Evolutionary conservation across 345 rosid species (phyloP).

Genomic region (Corchorus olitorius): DNA sequence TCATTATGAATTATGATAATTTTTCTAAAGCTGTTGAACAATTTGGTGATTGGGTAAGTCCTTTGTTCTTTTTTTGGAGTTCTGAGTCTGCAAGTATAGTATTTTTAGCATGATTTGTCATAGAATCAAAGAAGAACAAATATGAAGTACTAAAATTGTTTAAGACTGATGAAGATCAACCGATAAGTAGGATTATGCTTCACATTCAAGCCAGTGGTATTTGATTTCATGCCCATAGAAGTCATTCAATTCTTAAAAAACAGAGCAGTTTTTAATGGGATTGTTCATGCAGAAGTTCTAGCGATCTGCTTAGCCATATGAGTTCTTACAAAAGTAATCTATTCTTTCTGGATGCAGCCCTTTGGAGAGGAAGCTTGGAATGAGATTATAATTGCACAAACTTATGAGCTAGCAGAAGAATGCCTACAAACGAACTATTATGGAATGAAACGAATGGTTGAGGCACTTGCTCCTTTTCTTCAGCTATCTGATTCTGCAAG

Average conservation of each 20-base stretch:
- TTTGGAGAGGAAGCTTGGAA: constrained; percentile 6
- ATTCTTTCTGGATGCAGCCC: constrained; percentile 11
- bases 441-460: constrained; percentile 24
- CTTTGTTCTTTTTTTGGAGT: background rate
- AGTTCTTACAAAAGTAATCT: no score
- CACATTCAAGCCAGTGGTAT: background rate
- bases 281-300: no score
- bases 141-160: background rate
- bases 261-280: no score
- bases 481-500: constrained; percentile 7
- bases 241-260: no score
- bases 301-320: no score
- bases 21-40: background rate
- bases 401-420: constrained; percentile 9
- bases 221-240: background rate
- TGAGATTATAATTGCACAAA: constrained; percentile 13
- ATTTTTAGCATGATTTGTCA: no score
- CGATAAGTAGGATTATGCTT: background rate
- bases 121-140: no score
- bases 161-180: background rate
- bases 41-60: background rate
- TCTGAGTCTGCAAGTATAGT: background rate
- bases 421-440: constrained; percentile 23
- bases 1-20: background rate
- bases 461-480: constrained; percentile 23